Conservation (phyloP, 805 yeast species). For the Metschnikowia drakensbergensis region DNA sequence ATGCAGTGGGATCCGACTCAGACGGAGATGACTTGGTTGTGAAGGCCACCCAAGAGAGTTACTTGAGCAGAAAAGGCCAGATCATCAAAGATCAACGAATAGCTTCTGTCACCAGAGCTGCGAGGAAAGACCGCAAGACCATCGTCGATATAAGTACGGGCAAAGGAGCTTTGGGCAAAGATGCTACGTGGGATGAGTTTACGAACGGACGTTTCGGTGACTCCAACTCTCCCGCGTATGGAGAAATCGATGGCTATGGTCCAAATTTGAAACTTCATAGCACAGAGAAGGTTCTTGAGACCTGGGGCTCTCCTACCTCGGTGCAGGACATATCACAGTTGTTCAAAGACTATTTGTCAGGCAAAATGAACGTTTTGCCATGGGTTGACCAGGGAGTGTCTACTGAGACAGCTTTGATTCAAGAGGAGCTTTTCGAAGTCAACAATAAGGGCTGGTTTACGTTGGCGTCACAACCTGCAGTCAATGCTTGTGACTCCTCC, state of each 20-base stretch:
- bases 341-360: conserved; percentile 69
- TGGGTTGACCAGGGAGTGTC: conserved; percentile 87
- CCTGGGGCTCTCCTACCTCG: conserved; percentile 78
- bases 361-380: conserved; percentile 75
- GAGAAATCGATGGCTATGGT: conserved; percentile 97
- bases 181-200: conserved; percentile 96
- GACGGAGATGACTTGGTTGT: conserved; percentile 23
- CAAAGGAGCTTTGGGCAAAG: conserved; percentile 77
- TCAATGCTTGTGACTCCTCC: conserved; percentile 69
- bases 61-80: conserved; percentile 30
- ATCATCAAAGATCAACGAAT: conserved; percentile 31
- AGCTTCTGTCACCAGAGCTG: conserved; percentile 24
- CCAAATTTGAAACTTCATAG: conserved; percentile 75
- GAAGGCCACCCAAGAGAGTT: conserved; percentile 19
- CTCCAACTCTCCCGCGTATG: conserved; percentile 93
- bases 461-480: conserved; percentile 93
- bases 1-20: conserved; percentile 40
- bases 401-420: conserved; percentile 89
- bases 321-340: conserved; percentile 57
- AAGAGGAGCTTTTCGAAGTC: conserved; percentile 79
- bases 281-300: conserved; percentile 57
- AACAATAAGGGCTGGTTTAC: conserved; percentile 78
- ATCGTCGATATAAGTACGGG: conserved; percentile 79
- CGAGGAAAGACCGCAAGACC: conserved; percentile 43
- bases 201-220: conserved; percentile 96